Evolutionary conservation across 202 grass and related monocot species (phyloP), one percentile per base, ranked within the genome.

Genomic region (Schoenoplectus tabernaemontani): DNA sequence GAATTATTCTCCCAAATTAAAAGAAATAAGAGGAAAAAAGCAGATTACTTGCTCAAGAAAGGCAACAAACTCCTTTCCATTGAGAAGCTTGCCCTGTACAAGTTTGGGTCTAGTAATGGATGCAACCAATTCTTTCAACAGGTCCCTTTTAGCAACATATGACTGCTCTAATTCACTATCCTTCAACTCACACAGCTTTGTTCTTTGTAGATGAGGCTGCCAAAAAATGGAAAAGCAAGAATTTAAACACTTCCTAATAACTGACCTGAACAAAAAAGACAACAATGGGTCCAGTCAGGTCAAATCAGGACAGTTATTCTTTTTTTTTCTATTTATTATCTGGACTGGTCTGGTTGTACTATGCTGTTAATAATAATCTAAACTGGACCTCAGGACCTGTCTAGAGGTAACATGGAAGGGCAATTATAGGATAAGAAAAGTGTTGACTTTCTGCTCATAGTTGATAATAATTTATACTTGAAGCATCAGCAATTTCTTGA

Each of bases 141-240:
- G 78, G 36, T 94, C 87, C 77, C 91, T 94, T 82, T 86, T 97
- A 56, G 91, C 12, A 56, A 97, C 43, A 78, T 97, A 97, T 20
- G 82, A 78, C 19, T 82, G 87, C 32, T 92, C 89, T 10, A 94
- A 84, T 72, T 97, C 89, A 36, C 76, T 42, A 57, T 94, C 95
- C 53, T 92, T 78, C 89, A 97, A 76, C 48, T 94, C 95, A 72
- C 95, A 97, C 65, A 97, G 66, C 51, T 94, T 92, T 19, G 95
- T 97, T 79, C 95, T 97, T 86, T 94, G 89, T 39, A 97, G 86
- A 92, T 97, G 95, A 87, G 95, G 95, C 95, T 97, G 89, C 24
- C 70, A 93, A 84, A 17, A 88, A 73, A 17, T 24, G 23, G 37
- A 60, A 20, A 51, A 51, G 24, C 16, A 33, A 32, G 28, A 53